These are phyloP conservation scores for Calonectria montana DNA, from an alignment of 2,329 filamentous ascomycete genomes.

Conservation along the genomic window DNA sequence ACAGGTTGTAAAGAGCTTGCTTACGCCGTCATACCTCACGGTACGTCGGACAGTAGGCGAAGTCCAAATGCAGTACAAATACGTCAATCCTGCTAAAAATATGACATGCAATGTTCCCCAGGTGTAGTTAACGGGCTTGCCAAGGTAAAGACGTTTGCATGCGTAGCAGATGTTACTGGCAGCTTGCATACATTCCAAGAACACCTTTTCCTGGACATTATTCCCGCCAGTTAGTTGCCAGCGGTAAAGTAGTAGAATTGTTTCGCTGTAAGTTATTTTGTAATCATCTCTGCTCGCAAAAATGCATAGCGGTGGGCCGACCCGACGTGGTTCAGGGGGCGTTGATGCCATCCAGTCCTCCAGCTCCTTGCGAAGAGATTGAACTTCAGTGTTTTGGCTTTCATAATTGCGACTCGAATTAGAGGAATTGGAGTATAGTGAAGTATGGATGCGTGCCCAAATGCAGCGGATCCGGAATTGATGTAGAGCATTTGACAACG, in stretches of 20 bases:
- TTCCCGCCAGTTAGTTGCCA: conserved; percentile 28
- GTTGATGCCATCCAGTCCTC: conserved; percentile 19
- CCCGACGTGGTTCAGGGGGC: not conserved
- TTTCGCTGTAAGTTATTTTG: conserved; percentile 27
- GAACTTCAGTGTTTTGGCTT: not conserved
- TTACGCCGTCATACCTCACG: conserved; percentile 31
- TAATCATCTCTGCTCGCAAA: conserved; percentile 12
- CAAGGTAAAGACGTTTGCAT: conserved; percentile 30
- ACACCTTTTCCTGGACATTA: not conserved
- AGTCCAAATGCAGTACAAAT: conserved; percentile 47
- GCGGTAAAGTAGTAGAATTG: conserved; percentile 39
- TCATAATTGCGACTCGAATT: no score
- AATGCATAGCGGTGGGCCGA: not conserved
- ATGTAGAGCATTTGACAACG: not conserved
- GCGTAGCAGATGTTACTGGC: conserved; percentile 24
- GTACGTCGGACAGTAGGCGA: conserved; percentile 32
- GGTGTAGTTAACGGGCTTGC: conserved; percentile 18
- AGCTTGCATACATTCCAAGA: conserved; percentile 29
- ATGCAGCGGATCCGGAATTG: not conserved
- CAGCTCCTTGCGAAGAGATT: conserved; percentile 2
- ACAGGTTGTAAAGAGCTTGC: conserved; percentile 42
- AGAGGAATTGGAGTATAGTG: conserved; percentile 4
- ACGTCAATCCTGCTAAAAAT: conserved; percentile 21
- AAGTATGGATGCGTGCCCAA: conserved; percentile 12
- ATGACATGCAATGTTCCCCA: conserved; percentile 17